Evolutionary conservation across 202 grass and related monocot species (phyloP).

Genomic region (Zoysia matrella): DNA sequence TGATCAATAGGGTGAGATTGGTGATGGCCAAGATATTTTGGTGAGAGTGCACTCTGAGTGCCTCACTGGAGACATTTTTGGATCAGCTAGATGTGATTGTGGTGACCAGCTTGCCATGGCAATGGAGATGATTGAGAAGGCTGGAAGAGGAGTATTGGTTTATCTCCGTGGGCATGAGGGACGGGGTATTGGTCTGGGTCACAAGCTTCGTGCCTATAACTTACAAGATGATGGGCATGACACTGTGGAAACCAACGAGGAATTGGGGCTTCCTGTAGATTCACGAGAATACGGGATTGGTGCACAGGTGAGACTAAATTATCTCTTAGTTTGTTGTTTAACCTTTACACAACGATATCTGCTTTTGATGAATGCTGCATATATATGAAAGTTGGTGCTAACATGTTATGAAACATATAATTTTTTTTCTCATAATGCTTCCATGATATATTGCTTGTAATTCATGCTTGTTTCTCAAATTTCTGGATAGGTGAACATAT

Average conservation of each 20-base stretch:
- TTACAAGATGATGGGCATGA: no score
- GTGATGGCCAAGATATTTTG: no score
- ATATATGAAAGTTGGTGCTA: neutral
- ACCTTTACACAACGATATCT: neutral
- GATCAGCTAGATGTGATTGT: no score
- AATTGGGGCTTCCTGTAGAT: no score
- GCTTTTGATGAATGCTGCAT: neutral
- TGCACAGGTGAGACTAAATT: slow-evolving; percentile 71
- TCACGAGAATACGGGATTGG: slow-evolving; percentile 71
- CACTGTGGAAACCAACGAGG: no score
- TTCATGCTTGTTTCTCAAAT: neutral
- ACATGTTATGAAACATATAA: neutral
- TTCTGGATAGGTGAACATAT: neutral
- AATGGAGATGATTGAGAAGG: no score
- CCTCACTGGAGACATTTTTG: no score
- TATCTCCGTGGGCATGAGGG: slow-evolving; percentile 98
- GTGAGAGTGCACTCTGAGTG: no score
- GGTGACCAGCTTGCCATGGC: no score
- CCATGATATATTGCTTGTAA: neutral
- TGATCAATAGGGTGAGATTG: slow-evolving; percentile 43
- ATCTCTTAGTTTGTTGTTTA: neutral
- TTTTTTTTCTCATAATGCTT: no score
- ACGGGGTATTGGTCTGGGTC: slow-evolving; percentile 80
- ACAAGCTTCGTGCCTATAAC: slow-evolving; percentile 89
- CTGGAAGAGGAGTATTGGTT: slow-evolving; percentile 71